phyloP scores from a whole-genome alignment of 371 early-diverging fungal species.

The Lichtheimia ornata region DNA sequence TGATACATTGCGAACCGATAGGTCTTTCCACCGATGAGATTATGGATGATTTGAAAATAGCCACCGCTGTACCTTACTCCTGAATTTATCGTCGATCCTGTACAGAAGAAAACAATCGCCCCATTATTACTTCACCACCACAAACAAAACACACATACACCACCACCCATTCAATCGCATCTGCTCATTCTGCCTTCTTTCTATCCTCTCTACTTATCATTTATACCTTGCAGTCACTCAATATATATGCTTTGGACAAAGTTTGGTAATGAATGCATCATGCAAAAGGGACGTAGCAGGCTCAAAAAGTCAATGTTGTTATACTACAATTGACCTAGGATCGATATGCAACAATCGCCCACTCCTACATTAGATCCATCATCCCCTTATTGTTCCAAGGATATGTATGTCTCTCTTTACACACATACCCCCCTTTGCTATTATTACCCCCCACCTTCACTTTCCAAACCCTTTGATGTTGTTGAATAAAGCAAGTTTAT shows the following conservation, averaged over 20 bases:
- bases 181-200: too few relatives aligned
- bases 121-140: neutral
- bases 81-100: neutral
- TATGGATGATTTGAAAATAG: conserved; percentile 4
- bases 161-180: neutral
- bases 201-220: too few relatives aligned
- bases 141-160: neutral
- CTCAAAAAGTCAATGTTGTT: too few relatives aligned
- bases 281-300: too few relatives aligned
- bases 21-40: conserved; percentile 9
- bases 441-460: too few relatives aligned
- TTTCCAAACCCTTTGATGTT: neutral
- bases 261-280: too few relatives aligned
- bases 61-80: conserved; percentile 1
- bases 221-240: too few relatives aligned
- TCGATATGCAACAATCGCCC: too few relatives aligned
- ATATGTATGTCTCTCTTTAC: neutral
- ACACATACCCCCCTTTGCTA: neutral
- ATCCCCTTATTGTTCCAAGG: neutral
- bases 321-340: too few relatives aligned
- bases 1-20: conserved; percentile 9
- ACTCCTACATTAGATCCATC: too few relatives aligned
- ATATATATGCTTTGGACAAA: too few relatives aligned
- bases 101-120: neutral
- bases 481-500: too few relatives aligned